These are phyloP conservation scores for Ogataea paradorogensis DNA, from an alignment of 805 yeast species.

Conservation along the genomic window DNA sequence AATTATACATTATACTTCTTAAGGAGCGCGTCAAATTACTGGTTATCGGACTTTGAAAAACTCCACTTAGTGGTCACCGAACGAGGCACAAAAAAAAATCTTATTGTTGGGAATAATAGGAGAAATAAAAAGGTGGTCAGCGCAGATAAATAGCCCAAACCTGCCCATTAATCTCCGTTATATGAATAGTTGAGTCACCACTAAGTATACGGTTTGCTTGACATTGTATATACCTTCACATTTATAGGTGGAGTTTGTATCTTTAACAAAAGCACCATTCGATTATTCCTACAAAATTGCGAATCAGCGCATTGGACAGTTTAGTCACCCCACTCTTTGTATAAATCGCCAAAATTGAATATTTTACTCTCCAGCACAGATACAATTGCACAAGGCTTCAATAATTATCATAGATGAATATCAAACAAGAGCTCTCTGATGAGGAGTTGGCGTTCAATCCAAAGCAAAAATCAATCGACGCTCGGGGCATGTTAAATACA, in stretches of 20 bases:
- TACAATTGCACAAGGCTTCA: background rate
- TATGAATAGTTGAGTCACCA: constrained; percentile 4
- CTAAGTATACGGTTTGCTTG: background rate
- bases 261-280: background rate
- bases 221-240: background rate
- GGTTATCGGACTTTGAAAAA: constrained; percentile 6
- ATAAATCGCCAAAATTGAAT: background rate
- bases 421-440: constrained; percentile 3
- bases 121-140: constrained; percentile 3
- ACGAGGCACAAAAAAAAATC: background rate
- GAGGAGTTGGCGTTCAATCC: background rate
- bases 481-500: background rate
- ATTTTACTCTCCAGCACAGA: too few relatives aligned
- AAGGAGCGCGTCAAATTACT: background rate
- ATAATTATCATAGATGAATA: background rate
- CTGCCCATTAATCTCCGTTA: constrained; percentile 8
- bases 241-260: background rate
- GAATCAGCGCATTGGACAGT: background rate
- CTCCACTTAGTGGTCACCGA: constrained; percentile 1
- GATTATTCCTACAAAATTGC: too few relatives aligned
- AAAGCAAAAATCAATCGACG: background rate
- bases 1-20: too few relatives aligned
- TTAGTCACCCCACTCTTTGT: constrained; percentile 3
- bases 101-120: constrained; percentile 9
- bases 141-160: constrained; percentile 1